Evolutionary conservation across 139 green algal genomes (phyloP).

Genomic region (Coelastrella sp.): DNA sequence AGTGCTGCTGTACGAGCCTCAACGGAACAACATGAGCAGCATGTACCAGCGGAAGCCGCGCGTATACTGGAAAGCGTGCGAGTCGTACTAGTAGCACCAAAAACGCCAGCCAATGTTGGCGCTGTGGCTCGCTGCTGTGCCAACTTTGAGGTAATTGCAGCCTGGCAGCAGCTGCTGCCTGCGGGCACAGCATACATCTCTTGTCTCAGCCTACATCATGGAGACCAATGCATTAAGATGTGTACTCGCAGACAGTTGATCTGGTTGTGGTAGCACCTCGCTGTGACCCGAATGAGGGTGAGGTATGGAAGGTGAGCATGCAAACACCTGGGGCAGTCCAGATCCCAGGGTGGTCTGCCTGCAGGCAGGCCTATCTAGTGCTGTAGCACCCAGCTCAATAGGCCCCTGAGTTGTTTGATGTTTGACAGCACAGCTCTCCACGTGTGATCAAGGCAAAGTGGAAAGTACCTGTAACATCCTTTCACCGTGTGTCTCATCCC

Average conservation of each 20-base stretch:
- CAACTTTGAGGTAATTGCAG: conserved; percentile 65
- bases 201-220: too few species aligned
- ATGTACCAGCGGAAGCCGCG: neutral
- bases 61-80: conserved; percentile 47
- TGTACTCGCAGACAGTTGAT: conserved; percentile 7
- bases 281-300: conserved; percentile 45
- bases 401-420: too few species aligned
- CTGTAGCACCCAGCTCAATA: too few species aligned
- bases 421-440: too few species aligned
- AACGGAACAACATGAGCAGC: conserved; percentile 5
- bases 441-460: too few species aligned
- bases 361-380: too few species aligned
- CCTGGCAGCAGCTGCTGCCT: too few species aligned
- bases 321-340: too few species aligned
- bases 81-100: conserved; percentile 65
- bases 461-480: neutral
- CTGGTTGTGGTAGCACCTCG: conserved; percentile 54
- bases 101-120: conserved; percentile 64
- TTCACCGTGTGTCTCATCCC: too few species aligned
- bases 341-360: too few species aligned
- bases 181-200: too few species aligned
- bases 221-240: too few species aligned
- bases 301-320: conserved; percentile 56
- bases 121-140: conserved; percentile 57
- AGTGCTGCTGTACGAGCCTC: neutral